Evolutionary conservation across 371 early-diverging fungal genomes (phyloP), one percentile per base, ranked within the genome.

Genomic region (Capniomyces stellatus): DNA sequence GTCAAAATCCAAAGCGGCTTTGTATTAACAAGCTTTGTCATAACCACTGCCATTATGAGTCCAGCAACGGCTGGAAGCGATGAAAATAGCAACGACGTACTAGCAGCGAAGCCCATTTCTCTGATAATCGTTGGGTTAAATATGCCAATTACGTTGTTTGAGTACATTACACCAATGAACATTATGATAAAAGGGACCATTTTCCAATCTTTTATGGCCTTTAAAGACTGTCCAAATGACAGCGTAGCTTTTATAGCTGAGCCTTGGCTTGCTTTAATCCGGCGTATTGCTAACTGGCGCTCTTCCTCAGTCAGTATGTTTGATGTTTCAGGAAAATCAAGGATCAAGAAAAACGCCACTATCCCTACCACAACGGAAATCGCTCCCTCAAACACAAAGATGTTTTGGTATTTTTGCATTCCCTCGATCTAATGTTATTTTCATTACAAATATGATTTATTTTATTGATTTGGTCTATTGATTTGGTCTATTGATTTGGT

Each of bases 361-460:
- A 56, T 27, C 0, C 69, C 68, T 25, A 76, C 40, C 0, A 58
- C 43, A 4, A 75, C 58, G 1, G 74, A 71, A 15, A 74, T 68
- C 15, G 62, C 40, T 0, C 73, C 69, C 46, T 74, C 75, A 46
- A 71, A 50, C 27, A 78, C 58, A 51, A 75, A 79, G 24, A 78
- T 65, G 70, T 77, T 79, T 58, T 76, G 75, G 75, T 80, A 82
- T 6, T 28, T 3, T 19, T 29, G 30, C 4, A 48, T 18, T 22
- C 27, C 23, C 30, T 27, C 46, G 27, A 44, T 27, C 46, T 44
- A 44, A 8, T 23, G n/a, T n/a, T n/a, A n/a, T n/a, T n/a, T n/a
- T n/a, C n/a, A n/a, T n/a, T n/a, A 44, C 8, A 44, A 23, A 4
- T 44, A 44, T 23, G 8, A 44, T 12, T 23, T 10, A 44, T 23